phyloP scores from a whole-genome alignment of 169 alveolate genomes.

The Cyclospora cayetanensis region DNA sequence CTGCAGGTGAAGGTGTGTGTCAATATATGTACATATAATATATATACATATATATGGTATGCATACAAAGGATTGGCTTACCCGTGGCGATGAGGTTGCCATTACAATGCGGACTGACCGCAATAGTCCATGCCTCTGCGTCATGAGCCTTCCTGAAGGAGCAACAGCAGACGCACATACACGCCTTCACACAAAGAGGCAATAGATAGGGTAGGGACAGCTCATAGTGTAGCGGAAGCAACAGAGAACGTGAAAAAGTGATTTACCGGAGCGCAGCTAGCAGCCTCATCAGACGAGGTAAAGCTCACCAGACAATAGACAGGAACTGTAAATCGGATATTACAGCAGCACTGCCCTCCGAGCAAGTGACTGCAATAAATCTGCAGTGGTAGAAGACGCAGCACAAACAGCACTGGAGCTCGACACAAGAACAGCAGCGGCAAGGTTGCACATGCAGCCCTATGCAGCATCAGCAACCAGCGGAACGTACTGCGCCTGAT shows the following conservation, averaged over 20 bases:
- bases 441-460: neutral
- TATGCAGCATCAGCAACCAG: conserved; percentile 13
- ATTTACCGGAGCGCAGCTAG: too few relatives aligned
- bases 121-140: conserved; percentile 65
- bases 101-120: conserved; percentile 32
- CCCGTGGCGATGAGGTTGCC: conserved; percentile 71
- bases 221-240: neutral
- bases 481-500: neutral
- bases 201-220: neutral
- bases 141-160: conserved; percentile 66
- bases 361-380: neutral
- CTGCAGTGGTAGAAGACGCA: conserved; percentile 5
- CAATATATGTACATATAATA: too few relatives aligned
- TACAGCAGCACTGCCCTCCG: conserved; percentile 20
- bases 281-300: too few relatives aligned
- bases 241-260: too few relatives aligned
- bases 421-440: neutral
- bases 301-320: neutral
- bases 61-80: too few relatives aligned
- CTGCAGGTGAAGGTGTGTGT: too few relatives aligned
- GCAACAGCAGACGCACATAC: neutral
- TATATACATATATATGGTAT: too few relatives aligned
- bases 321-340: neutral
- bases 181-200: too few relatives aligned
- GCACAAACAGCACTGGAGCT: neutral